Base-by-base conservation (phyloP, 1,284 basidiomycete species). In the Cystobasidium slooffiae region DNA sequence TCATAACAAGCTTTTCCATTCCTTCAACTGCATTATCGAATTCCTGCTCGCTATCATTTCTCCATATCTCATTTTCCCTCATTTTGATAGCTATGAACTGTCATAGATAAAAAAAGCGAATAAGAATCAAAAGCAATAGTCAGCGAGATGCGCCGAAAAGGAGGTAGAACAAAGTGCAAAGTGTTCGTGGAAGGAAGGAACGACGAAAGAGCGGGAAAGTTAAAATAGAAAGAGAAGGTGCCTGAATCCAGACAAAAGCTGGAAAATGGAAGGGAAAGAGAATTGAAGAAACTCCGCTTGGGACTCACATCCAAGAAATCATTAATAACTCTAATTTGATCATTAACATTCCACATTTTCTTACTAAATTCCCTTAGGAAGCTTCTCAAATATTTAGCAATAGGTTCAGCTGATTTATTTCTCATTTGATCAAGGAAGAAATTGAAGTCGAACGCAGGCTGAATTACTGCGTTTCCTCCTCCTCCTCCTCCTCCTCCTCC, bases 1-100 rank as follows among this genome's bases (percentile, higher is more conserved):
- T 99, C 97, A 99, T 99, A 79, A 99, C 94, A 10, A 99, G 88
- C 83, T 99, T 99, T 86, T 99, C 96, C 93, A 99, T 98, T 66
- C 94, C 95, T 84, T 99, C 96, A 84, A 94, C 88, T 0, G 95
- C 94, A 79, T 97, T 95, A 75, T 98, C 97, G 79, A 99, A 97
- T 81, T 99, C 95, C 4, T 84, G 84, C 31, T 92, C 89, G 4
- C 88, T 86, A 5, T 87, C 87, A 75, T 88, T 88, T 79, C 87
- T 88, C 94, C 93, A 76, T 2, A 76, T 51, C 52, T 96, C 93
- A 56, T 87, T 87, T 76, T 89, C 88, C n/a, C 88, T 85, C 94
- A 97, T 97, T 80, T 91, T 91, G 44, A 84, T 85, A 0, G 89
- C 85, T 78, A 97, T 97, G 81, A 97, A 97, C 91, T 95, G 80